Conservation (phyloP, 164 flowering plant genomes). For the Cinnamomum chago region DNA sequence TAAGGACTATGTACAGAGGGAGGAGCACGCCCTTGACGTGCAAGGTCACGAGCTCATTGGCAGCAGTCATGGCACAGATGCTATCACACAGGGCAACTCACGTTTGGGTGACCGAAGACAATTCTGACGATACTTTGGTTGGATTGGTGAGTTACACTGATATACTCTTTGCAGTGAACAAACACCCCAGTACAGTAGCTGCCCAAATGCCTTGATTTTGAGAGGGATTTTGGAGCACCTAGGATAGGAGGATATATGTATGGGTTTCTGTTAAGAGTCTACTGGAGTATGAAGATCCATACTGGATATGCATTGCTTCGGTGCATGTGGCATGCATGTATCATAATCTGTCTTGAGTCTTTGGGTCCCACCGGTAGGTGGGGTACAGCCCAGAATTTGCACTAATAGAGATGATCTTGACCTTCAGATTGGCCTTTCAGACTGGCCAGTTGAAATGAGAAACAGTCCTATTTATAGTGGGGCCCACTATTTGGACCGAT, state of each 20-base stretch:
- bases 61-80: slow-evolving; percentile 99
- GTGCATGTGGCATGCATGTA: neutral
- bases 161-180: slow-evolving; percentile 69
- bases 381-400: neutral
- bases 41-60: slow-evolving; percentile 69
- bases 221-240: slow-evolving; percentile 2
- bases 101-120: slow-evolving; percentile 90
- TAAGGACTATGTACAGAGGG: slow-evolving; percentile 79
- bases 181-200: slow-evolving; percentile 18
- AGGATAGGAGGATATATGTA: neutral
- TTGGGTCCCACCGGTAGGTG: neutral
- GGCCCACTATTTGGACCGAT: neutral
- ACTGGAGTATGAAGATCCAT: neutral
- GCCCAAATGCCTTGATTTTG: slow-evolving; percentile 18
- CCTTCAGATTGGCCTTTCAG: neutral
- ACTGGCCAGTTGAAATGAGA: neutral
- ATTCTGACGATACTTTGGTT: slow-evolving; percentile 62
- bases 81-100: slow-evolving; percentile 88
- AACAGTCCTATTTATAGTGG: neutral
- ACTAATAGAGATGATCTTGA: neutral
- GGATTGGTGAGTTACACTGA: slow-evolving; percentile 87
- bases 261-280: neutral
- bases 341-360: neutral
- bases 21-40: slow-evolving; percentile 91
- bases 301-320: neutral